Conservation (phyloP, 768 basidiomycete species). For the Dioszegia hungarica region DNA sequence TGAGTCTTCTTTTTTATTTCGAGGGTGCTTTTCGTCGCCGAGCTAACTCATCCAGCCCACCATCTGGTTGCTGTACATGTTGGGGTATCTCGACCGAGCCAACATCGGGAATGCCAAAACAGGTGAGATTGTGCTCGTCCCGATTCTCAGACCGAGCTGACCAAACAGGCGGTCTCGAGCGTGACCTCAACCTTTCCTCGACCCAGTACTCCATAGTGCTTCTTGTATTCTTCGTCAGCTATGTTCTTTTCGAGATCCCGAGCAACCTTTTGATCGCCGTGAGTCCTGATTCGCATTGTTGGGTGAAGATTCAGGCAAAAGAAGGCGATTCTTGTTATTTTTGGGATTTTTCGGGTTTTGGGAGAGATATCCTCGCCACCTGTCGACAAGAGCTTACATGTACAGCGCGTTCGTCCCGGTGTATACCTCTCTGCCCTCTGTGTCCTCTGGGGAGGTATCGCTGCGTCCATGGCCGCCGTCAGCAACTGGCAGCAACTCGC, state of each 20-base stretch:
- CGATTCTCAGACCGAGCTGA: no score
- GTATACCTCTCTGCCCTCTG: constrained; percentile 44
- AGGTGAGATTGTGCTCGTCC: no score
- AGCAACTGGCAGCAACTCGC: constrained; percentile 37
- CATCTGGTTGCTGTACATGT: constrained; percentile 35
- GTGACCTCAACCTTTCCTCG: constrained; percentile 42
- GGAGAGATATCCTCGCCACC: no score
- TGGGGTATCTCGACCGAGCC: constrained; percentile 43
- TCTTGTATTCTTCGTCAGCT: constrained; percentile 37
- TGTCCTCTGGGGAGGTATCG: constrained; percentile 46
- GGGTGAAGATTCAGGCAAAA: no score
- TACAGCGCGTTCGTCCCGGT: constrained; percentile 35
- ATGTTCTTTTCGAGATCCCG: constrained; percentile 41
- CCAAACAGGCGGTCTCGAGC: constrained; percentile 43
- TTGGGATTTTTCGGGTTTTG: no score
- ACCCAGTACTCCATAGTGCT: constrained; percentile 45
- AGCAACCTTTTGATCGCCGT: constrained; percentile 39
- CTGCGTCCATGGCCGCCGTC: constrained; percentile 42
- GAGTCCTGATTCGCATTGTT: neutral
- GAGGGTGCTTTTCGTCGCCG: neutral
- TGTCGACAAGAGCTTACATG: neutral
- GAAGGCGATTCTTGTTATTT: no score
- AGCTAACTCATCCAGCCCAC: constrained; percentile 17
- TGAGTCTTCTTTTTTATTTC: constrained; percentile 1
- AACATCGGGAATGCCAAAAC: constrained; percentile 49